phyloP scores from a whole-genome alignment of 2,329 filamentous ascomycete species.

The Verticillium alfalfae region DNA sequence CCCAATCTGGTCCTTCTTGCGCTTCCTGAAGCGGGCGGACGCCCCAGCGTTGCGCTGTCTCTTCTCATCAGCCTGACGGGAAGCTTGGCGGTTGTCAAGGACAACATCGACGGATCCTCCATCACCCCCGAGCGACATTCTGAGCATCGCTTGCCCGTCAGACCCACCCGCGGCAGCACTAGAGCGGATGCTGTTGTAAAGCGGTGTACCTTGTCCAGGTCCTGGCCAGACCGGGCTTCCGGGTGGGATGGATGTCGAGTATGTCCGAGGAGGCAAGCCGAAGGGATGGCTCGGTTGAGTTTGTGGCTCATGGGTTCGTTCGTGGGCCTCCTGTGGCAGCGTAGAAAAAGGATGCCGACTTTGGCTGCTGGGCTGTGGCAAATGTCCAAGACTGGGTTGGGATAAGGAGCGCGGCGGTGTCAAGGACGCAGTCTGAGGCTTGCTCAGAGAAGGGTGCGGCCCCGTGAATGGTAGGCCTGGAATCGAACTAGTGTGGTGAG shows the following conservation, averaged over 20 bases:
- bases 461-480: slow-evolving; percentile 4
- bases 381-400: slow-evolving; percentile 24
- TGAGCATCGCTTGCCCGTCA: slow-evolving; percentile 12
- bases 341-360: slow-evolving; percentile 4
- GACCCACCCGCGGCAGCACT: slow-evolving; percentile 4
- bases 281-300: slow-evolving; percentile 2
- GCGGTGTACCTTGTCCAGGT: slow-evolving; percentile 18
- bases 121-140: slow-evolving; percentile 24
- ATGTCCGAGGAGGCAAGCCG: slow-evolving; percentile 1
- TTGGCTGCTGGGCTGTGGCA: slow-evolving; percentile 6
- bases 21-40: slow-evolving; percentile 73
- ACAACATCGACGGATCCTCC: slow-evolving; percentile 43
- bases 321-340: slow-evolving; percentile 6
- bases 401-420: slow-evolving; percentile 26
- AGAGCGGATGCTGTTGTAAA: slow-evolving; percentile 10
- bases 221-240: slow-evolving; percentile 16
- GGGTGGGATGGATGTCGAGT: slow-evolving; percentile 4
- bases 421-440: slow-evolving; percentile 15
- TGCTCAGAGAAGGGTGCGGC: slow-evolving; percentile 7
- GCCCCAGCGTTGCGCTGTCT: slow-evolving; percentile 79
- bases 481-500: neutral
- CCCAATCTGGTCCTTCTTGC: slow-evolving; percentile 76
- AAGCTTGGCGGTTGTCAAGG: slow-evolving; percentile 76
- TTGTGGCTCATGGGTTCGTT: slow-evolving; percentile 4
- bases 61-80: slow-evolving; percentile 79